Conservation (phyloP, 257 asterid species). For the Nicotiana otophora region DNA sequence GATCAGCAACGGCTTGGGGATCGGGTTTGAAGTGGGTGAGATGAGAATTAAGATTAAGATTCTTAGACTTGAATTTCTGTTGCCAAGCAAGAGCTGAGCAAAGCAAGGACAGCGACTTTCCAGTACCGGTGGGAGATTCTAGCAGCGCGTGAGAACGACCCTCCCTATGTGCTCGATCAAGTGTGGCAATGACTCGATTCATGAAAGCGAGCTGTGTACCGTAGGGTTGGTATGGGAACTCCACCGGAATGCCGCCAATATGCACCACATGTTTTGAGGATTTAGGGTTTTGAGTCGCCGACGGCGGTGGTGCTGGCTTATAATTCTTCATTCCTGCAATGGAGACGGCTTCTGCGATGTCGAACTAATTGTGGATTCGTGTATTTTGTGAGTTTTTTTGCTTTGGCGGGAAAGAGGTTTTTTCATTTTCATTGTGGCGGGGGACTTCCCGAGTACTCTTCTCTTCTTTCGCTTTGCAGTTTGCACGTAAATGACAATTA, state of each 20-base stretch:
- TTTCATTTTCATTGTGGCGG: not conserved
- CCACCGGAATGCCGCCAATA: constrained; percentile 84
- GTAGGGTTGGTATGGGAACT: constrained; percentile 87
- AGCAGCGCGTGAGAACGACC: constrained; percentile 85
- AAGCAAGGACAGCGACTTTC: constrained; percentile 82
- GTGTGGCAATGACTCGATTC: constrained; percentile 80
- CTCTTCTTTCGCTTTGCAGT: not conserved
- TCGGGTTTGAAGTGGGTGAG: constrained; percentile 46
- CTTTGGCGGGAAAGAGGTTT: not conserved
- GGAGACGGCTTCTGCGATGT: not conserved
- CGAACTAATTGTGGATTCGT: not conserved
- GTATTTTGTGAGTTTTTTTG: not conserved
- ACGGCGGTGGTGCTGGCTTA: constrained; percentile 10
- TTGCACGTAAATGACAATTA: too few species aligned
- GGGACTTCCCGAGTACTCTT: not conserved
- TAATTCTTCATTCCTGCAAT: not conserved
- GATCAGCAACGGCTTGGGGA: constrained; percentile 67
- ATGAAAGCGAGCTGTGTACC: constrained; percentile 90
- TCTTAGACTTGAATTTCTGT: constrained; percentile 48
- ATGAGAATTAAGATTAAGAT: constrained; percentile 20
- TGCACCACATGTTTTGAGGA: constrained; percentile 33
- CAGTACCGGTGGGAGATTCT: constrained; percentile 98
- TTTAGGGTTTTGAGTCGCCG: constrained; percentile 14
- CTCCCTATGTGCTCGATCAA: constrained; percentile 64
- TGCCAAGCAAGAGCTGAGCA: constrained; percentile 95